These are phyloP conservation scores for Aurantiochytrium sp. DNA, from an alignment of 108 stramenopile species.

Conservation along the genomic window DNA sequence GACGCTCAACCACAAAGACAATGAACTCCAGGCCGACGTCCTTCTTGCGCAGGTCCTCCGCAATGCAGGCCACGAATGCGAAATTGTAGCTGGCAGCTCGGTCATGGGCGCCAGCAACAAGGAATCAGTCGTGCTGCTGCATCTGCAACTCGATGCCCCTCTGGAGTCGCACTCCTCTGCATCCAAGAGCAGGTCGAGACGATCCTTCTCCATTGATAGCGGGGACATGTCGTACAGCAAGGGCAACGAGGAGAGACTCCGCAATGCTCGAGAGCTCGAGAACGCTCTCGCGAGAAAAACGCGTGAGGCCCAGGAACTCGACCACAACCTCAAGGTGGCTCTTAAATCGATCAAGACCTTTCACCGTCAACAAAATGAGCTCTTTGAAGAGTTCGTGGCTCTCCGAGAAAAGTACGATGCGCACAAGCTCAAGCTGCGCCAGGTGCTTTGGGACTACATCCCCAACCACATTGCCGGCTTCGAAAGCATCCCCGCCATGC, in stretches of 20 bases:
- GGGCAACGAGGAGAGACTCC: not conserved
- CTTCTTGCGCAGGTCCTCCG: not conserved
- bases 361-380: not conserved
- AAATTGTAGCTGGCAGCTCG: not conserved
- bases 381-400: not conserved
- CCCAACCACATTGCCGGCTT: not conserved
- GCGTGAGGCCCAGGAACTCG: not conserved
- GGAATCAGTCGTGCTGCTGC: not conserved
- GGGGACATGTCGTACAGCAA: not conserved
- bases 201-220: not conserved
- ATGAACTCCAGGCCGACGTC: not conserved
- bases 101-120: not conserved
- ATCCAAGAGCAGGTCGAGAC: too few species aligned
- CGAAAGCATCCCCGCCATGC: not conserved
- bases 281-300: not conserved
- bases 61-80: not conserved
- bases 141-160: too few species aligned
- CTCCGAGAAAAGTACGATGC: not conserved
- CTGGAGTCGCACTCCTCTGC: too few species aligned
- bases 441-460: constrained; percentile 2
- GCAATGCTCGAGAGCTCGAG: not conserved
- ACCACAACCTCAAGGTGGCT: not conserved
- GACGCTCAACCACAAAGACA: not conserved
- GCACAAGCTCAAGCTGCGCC: not conserved
- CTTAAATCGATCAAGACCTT: not conserved